Conservation (phyloP, 2,329 filamentous ascomycete genomes). For the Blumeria hordei region DNA sequence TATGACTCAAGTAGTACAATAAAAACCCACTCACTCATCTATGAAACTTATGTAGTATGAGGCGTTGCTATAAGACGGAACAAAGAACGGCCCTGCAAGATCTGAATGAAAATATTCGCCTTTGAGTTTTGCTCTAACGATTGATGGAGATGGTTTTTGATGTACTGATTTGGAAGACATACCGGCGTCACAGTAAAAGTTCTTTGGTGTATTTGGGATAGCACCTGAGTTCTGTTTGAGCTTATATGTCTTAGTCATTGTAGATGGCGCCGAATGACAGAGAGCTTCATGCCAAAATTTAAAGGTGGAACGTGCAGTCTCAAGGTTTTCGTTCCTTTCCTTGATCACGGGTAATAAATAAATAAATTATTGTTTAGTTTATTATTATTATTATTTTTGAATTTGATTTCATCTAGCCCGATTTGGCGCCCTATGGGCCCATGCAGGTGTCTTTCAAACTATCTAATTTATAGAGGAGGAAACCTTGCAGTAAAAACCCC, state of each 20-base stretch:
- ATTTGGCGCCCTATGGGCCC: too few species aligned
- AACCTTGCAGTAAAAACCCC: too few species aligned
- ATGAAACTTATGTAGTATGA: not conserved
- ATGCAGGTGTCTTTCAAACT: too few species aligned
- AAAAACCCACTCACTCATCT: too few species aligned
- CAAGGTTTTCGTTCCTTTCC: not conserved
- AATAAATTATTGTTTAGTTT: too few species aligned
- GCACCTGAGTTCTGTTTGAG: not conserved
- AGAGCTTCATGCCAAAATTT: not conserved
- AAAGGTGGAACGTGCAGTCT: not conserved
- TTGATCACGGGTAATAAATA: too few species aligned
- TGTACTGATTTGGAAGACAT: not conserved
- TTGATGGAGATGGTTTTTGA: not conserved
- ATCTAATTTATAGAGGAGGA: too few species aligned
- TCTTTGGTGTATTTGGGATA: not conserved
- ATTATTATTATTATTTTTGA: too few species aligned
- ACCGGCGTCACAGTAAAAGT: not conserved
- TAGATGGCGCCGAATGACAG: not conserved
- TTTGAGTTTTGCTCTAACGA: not conserved
- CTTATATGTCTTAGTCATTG: not conserved
- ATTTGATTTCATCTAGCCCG: too few species aligned
- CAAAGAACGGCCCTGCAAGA: not conserved
- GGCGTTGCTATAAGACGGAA: not conserved
- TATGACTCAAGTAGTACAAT: too few species aligned
- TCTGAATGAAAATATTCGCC: not conserved